Conservation (phyloP, 1,284 basidiomycete species). For the Trichosporon inkin region DNA sequence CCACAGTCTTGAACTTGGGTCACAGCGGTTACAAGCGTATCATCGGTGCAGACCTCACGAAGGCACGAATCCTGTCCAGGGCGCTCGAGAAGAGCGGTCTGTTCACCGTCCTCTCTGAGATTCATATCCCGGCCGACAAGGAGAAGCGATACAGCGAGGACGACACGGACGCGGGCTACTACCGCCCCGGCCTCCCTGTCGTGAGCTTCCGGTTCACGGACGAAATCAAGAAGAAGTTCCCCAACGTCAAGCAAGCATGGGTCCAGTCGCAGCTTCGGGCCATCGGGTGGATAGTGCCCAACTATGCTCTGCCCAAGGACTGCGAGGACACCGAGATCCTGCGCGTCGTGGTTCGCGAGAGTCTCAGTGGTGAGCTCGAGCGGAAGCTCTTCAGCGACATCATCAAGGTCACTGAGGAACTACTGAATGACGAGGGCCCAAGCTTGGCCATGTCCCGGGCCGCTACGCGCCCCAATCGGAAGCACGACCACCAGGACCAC, state of each 20-base stretch:
- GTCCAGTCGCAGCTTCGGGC: conserved; percentile 59
- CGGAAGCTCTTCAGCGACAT: conserved; percentile 44
- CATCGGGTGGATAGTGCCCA: conserved; percentile 70
- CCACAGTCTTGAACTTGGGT: conserved; percentile 66
- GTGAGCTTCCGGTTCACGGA: conserved; percentile 88
- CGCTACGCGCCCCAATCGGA: not conserved
- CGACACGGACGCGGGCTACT: conserved; percentile 36
- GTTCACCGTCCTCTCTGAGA: conserved; percentile 57
- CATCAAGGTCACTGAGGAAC: conserved; percentile 22
- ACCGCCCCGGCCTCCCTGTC: conserved; percentile 68
- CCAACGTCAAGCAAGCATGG: conserved; percentile 79
- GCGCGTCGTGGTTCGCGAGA: conserved; percentile 80
- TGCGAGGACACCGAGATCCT: conserved; percentile 70
- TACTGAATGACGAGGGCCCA: conserved; percentile 5
- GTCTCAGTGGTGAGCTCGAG: conserved; percentile 39
- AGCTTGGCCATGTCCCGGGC: conserved; percentile 1
- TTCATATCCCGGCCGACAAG: conserved; percentile 47
- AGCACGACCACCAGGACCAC: not conserved
- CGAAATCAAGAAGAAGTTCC: conserved; percentile 63
- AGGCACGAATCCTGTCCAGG: conserved; percentile 77
- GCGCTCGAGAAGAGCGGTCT: conserved; percentile 77
- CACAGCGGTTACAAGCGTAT: conserved; percentile 70
- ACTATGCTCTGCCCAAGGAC: conserved; percentile 70
- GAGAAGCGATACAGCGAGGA: conserved; percentile 8
- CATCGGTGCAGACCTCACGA: conserved; percentile 68